Conservation (phyloP, 2,329 filamentous ascomycete genomes). For the Zasmidium angulare region DNA sequence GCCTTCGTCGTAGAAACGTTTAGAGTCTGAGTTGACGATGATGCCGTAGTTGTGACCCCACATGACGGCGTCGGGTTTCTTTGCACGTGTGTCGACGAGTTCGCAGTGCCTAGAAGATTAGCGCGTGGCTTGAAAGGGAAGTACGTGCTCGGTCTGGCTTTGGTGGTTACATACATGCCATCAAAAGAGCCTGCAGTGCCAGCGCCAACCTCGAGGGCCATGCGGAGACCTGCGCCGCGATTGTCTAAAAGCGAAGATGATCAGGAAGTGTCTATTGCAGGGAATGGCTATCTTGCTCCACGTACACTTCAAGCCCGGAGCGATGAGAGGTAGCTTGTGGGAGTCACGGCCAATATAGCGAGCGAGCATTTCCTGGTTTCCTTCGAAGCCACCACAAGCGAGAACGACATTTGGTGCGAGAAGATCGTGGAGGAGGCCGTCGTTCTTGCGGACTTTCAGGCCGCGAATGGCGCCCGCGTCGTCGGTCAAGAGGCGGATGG, state of each 20-base stretch:
- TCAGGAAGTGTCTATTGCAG: no score
- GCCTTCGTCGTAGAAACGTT: conserved; percentile 91
- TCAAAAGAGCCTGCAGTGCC: conserved; percentile 43
- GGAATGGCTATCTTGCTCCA: no score
- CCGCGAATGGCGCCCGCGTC: conserved; percentile 38
- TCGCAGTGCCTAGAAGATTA: no score
- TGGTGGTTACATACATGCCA: conserved; percentile 40
- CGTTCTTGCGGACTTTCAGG: conserved; percentile 40
- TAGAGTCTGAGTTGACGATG: conserved; percentile 42
- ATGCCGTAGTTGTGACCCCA: conserved; percentile 47
- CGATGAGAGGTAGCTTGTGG: conserved; percentile 42
- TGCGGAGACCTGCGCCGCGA: conserved; percentile 40
- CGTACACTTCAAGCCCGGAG: conserved; percentile 40
- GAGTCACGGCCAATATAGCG: conserved; percentile 41
- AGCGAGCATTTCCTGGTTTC: conserved; percentile 44
- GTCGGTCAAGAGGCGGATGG: conserved; percentile 36
- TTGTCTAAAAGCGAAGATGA: conserved; percentile 27
- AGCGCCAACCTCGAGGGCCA: conserved; percentile 44
- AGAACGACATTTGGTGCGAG: conserved; percentile 39
- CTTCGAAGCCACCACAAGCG: conserved; percentile 44
- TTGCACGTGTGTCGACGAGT: conserved; percentile 43
- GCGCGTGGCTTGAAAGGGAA: no score
- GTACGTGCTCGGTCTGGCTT: no score
- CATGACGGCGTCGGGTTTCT: conserved; percentile 43
- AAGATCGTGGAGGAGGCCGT: conserved; percentile 38